These are phyloP conservation scores for Picochlorum costavermella DNA, from an alignment of 139 green algal species.

Conservation along the genomic window DNA sequence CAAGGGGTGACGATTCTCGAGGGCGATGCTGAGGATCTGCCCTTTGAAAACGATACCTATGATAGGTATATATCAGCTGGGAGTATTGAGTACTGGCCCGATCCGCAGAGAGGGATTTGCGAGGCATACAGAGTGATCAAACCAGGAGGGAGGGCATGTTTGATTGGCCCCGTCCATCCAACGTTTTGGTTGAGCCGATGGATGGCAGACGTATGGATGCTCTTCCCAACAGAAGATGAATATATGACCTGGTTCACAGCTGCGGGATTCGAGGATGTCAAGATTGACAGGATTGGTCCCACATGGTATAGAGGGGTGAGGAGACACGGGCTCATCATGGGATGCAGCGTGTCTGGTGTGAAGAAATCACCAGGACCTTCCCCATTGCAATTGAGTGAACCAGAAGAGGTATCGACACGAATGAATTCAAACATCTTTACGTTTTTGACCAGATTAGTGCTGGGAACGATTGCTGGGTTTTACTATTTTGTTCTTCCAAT, in stretches of 20 bases:
- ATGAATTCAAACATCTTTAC: constrained; percentile 53
- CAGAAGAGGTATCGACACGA: constrained; percentile 46
- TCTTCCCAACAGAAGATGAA: constrained; percentile 92
- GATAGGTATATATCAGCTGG: constrained; percentile 90
- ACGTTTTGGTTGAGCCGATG: constrained; percentile 74
- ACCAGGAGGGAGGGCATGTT: constrained; percentile 75
- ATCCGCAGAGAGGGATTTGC: constrained; percentile 41
- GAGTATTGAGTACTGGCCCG: constrained; percentile 89
- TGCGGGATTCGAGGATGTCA: constrained; percentile 80
- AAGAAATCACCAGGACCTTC: constrained; percentile 71
- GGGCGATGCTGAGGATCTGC: constrained; percentile 91
- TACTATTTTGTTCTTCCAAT: constrained; percentile 85
- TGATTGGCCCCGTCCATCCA: constrained; percentile 90
- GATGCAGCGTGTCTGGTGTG: constrained; percentile 84
- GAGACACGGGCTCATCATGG: constrained; percentile 94
- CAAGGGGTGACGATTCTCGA: constrained; percentile 85
- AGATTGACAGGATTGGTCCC: constrained; percentile 88
- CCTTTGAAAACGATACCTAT: constrained; percentile 75
- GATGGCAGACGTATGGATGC: constrained; percentile 92
- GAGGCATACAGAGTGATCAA: constrained; percentile 90
- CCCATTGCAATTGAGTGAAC: constrained; percentile 60
- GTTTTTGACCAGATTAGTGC: constrained; percentile 58
- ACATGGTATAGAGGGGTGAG: constrained; percentile 91
- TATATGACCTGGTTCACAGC: constrained; percentile 94
- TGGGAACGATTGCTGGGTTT: constrained; percentile 57